These are phyloP conservation scores for Pelargonium citronellum DNA, from an alignment of 441 rosid species.

Conservation along the genomic window DNA sequence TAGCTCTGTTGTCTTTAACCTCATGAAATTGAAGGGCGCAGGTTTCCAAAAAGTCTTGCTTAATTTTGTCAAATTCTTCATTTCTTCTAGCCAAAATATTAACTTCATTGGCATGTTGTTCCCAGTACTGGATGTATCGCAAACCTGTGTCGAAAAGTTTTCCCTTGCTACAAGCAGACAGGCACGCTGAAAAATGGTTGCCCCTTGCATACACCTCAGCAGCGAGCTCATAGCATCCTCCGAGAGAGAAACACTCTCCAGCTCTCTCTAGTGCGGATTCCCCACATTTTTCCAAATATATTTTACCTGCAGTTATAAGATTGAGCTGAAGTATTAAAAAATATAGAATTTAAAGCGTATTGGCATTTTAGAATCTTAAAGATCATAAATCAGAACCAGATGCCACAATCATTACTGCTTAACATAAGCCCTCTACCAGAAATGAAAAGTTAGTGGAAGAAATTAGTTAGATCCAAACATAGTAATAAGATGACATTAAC, in stretches of 20 bases:
- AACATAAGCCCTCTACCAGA: not conserved
- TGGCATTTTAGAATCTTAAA: no score
- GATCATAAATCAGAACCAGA: no score
- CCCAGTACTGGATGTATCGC: constrained; percentile 37
- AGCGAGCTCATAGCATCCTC: constrained; percentile 33
- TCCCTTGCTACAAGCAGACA: constrained; percentile 35
- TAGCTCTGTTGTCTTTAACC: constrained; percentile 26
- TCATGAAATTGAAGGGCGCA: constrained; percentile 33
- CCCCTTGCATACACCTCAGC: constrained; percentile 42
- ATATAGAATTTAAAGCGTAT: not conserved
- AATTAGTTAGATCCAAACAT: not conserved
- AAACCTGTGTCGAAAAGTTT: constrained; percentile 39
- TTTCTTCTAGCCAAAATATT: constrained; percentile 12
- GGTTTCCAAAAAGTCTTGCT: constrained; percentile 36
- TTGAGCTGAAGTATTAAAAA: not conserved
- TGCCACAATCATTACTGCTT: no score
- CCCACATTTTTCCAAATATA: constrained; percentile 38
- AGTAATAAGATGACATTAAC: not conserved
- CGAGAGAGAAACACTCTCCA: constrained; percentile 40
- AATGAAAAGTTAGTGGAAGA: not conserved
- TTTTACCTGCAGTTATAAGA: constrained; percentile 30
- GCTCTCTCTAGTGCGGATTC: constrained; percentile 34
- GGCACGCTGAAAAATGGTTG: constrained; percentile 27
- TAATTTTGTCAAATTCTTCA: constrained; percentile 27
- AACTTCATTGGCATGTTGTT: constrained; percentile 20